Evolutionary conservation across 108 stramenopile genomes (phyloP), one percentile per base, ranked within the genome.

Genomic region (Pseudonitzschia delicatissima): DNA sequence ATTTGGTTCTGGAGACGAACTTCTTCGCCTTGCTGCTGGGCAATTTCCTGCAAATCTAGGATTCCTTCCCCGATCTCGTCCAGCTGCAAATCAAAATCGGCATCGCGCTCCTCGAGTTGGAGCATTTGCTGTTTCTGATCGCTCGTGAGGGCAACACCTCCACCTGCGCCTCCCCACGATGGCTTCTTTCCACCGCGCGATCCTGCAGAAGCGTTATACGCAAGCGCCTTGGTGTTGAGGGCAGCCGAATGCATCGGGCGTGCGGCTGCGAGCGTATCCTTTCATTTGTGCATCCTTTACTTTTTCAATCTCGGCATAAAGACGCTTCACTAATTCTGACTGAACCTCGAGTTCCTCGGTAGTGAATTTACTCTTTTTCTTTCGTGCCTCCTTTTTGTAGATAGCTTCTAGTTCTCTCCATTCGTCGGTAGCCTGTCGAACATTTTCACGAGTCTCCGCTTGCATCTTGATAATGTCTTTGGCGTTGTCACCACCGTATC

Each of bases 41-140:
- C 95, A 52, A 93, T 82, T 64, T 93, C 95, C 15, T 80, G 82
- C 34, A 96, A 70, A 68, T 92, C 90, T 66, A 81, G 82, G 61
- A 96, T 89, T 0, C 95, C 95, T 51, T 88, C 85, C 4, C 90
- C 92, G 71, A 96, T 92, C 66, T 90, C 90, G 64, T 90, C 92
- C 26, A 96, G 84, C 36, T 93, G 87, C 20, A 67, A 72, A 67
- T 96, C 95, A 69, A 96, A 92, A 58, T 93, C 87, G 12, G 76
- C 77, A 65, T 96, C 95, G 20, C 95, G 85, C 31, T 93, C 79
- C 31, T 90, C 81, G 25, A 96, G 67, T 65, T 77, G 69, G 73
- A 88, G 73, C 6, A 96, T 74, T 68, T 87, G 85, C 48, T 80
- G 64, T 50, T 81, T 83, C 57, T 96, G 95, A 7, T 69, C 69